Base-by-base conservation (phyloP, 2,329 filamentous ascomycete genomes). In the Metarhizium sp. region DNA sequence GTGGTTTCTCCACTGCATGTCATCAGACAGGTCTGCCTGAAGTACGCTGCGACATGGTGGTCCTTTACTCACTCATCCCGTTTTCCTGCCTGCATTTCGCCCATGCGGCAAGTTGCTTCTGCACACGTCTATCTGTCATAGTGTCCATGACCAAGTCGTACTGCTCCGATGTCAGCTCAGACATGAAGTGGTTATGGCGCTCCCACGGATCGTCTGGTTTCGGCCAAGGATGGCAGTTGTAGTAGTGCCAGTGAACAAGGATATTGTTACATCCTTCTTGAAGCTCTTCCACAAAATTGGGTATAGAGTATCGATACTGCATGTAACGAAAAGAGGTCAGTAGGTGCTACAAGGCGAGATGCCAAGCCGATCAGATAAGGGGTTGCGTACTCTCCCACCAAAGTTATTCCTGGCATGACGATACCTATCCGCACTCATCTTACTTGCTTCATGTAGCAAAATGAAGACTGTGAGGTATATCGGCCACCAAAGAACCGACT, bases 161-260 rank as follows among this genome's bases (percentile, higher is more conserved):
- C 54, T 79, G 67, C 2, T 69, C 59, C 0, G 63, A 52, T 0
- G 60, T 58, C 29, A 77, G 61, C 2, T 56, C 52, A n/a, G 58
- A 61, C 55, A 74, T 61, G 2, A 64, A 60, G 8, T 64, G 61
- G 47, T 63, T 62, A 49, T 59, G 58, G 3, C 62, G 60, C 6
- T 62, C 56, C 45, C 63, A 57, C 0, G 69, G 66, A n/a, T 70
- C 63, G 16, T 64, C 59, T 1, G 51, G 51, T 6, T 55, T 29
- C 2, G 67, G 64, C 64, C 64, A 67, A 6, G 52, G 25, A 29
- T 68, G 60, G 36, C 68, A 69, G 55, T 73, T 75, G 63, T 73
- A 80, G 59, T 79, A 80, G 51, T 78, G 75, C 78, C 78, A 80
- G 53, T 78, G 68, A 11, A 67, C 64, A 1, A 80, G 71, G 32